Evolutionary conservation across 2,329 filamentous ascomycete genomes (phyloP), one percentile per base, ranked within the genome.

Genomic region (Penicillium palitans): DNA sequence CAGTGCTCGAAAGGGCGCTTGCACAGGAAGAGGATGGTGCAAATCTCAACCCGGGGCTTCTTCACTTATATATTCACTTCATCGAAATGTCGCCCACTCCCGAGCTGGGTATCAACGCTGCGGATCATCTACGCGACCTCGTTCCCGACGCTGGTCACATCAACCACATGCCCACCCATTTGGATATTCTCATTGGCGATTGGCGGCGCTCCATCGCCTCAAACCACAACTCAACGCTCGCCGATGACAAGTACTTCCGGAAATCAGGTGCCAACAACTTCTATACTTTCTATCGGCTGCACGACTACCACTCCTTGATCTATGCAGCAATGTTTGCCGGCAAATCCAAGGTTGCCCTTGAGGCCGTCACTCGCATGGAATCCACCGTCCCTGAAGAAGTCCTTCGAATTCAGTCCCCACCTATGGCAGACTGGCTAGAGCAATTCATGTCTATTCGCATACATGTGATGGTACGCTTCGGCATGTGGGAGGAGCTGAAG

Each of bases 341-440:
- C 0, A 82, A 87, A 68, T 87, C 79, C 0, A 72, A 76, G n/a
- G 76, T 85, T 3, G 87, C 88, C 0, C 71, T 91, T 0, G 81
- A 87, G 0, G 85, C 87, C 0, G 82, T 83, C 0, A 65, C 66
- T 0, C 75, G 78, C 37, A 80, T 91, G 49, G 87, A 91, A 67
- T 73, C 73, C 0, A 84, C 84, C 0, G 72, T 92, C 6, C 82
- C 88, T 0, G 84, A 88, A 47, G 81, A 81, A 0, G 73, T 92
- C 1, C 79, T 92, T 0, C 82, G 84, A 0, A 78, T 89, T 8
- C 66, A 86, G 60, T 86, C 84, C 0, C 89, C 89, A 0, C 88
- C 88, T 0, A 91, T 92, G 88, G 89, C 88, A 0, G 88, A 92
- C 71, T 91, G 88, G 87, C 76, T 92, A 0, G 90, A 92, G 72